Base-by-base conservation (phyloP, 2,329 filamentous ascomycete genomes). In the Colletotrichum higginsianum region DNA sequence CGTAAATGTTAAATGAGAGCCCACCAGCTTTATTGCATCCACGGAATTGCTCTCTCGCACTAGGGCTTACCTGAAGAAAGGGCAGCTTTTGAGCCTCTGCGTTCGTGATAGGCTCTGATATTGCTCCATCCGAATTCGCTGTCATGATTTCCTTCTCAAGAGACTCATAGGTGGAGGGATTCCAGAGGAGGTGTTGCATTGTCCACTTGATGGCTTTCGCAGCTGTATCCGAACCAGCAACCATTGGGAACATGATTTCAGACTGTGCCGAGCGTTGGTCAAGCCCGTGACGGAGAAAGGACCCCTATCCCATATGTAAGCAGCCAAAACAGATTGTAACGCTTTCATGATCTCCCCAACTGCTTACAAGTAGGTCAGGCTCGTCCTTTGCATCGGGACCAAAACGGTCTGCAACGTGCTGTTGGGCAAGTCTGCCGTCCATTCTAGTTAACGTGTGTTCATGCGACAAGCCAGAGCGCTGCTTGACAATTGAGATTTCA, bases 121-220 rank as follows among this genome's bases (percentile, higher is more conserved):
- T 52, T 6, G 73, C n/a, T 73, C 75, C 26, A 61, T 47, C 44
- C 4, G 35, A 21, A 16, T 74, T 70, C 3, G 78, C 77, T 0
- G 74, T 62, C 58, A 86, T 83, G 35, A 90, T 82, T 72, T 91
- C 89, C 0, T 74, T 73, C 42, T 85, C 84, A 0, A 91, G 79
- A 3, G 82, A 83, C 2, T 74, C 53, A 58, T 87, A 86, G 0
- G 85, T 81, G 0, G 79, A 77, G 0, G 87, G 86, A 40, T 84
- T 86, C 0, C 83, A 86, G 4, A 87, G 81, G 57, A 91, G 78
- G 74, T 86, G 84, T 9, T 90, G 82, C 52, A 91, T 65, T 0
- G 83, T 86, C 21, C 84, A 80, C 1, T 88, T 84, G 30, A 84
- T 78, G 0, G 76, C 78, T 0, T 75, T 78, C 0, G 82, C 77